Evolutionary conservation across 2,329 filamentous ascomycete species (phyloP), one percentile per base, ranked within the genome.

Genomic region (Diaporthe amygdali): DNA sequence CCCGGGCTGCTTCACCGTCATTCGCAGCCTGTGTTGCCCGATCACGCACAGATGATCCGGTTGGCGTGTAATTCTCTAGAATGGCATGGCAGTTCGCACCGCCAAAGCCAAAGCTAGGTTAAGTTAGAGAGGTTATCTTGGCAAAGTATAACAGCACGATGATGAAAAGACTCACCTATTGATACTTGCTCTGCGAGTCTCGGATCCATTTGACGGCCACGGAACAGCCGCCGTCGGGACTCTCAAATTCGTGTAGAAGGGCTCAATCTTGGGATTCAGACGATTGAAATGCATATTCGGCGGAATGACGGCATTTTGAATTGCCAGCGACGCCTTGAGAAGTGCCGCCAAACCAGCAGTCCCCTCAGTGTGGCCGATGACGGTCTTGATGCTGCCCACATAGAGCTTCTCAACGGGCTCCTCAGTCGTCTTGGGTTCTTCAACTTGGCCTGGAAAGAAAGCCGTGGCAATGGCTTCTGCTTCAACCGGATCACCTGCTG

Each of bases 401-500:
- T 76, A 76, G 0, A 79, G 51, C n/a, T n/a, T n/a, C n/a, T n/a
- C n/a, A n/a, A n/a, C n/a, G n/a, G n/a, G n/a, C n/a, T n/a, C n/a
- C n/a, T n/a, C n/a, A n/a, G n/a, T n/a, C n/a, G n/a, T n/a, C n/a
- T n/a, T n/a, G n/a, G n/a, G n/a, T n/a, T n/a, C n/a, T n/a, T n/a
- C n/a, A n/a, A n/a, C n/a, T n/a, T n/a, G n/a, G n/a, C n/a, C n/a
- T n/a, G n/a, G n/a, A n/a, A n/a, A n/a, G n/a, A n/a, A n/a, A n/a
- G n/a, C n/a, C n/a, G n/a, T n/a, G n/a, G n/a, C 46, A 88, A 74
- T 87, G 87, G 44, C 87, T 88, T 74, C 90, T 87, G 61, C 89
- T 84, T 72, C 69, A 85, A 90, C 0, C 78, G 82, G 0, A 72
- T 71, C 70, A 12, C 70, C 70, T 15, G 49, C 44, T 3, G 66